Evolutionary conservation across 192 early-diverging fungal genomes (phyloP).

Genomic region (Coemansia erecta): DNA sequence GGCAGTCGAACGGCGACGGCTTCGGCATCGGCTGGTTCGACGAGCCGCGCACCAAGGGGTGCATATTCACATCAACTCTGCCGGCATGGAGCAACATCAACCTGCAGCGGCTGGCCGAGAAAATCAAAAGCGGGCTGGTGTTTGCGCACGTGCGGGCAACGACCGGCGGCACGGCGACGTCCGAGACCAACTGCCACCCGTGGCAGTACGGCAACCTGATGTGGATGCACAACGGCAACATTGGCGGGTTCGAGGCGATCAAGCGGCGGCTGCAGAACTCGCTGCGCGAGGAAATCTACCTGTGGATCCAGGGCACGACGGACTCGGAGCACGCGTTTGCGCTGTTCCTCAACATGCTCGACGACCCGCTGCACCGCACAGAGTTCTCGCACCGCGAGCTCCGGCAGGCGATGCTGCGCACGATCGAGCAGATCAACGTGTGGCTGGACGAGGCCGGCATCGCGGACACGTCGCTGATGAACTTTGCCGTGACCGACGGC

Average conservation of each 20-base stretch:
- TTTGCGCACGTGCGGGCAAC: slow-evolving; percentile 81
- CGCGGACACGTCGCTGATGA: slow-evolving; percentile 67
- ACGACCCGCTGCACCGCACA: slow-evolving; percentile 30
- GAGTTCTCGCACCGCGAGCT: slow-evolving; percentile 62
- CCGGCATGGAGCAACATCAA: slow-evolving; percentile 83
- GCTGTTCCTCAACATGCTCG: slow-evolving; percentile 69
- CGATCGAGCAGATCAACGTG: slow-evolving; percentile 68
- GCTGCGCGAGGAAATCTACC: slow-evolving; percentile 65
- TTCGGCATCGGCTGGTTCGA: slow-evolving; percentile 77
- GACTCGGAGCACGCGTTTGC: slow-evolving; percentile 83
- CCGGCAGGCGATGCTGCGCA: slow-evolving; percentile 70
- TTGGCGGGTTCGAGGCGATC: slow-evolving; percentile 66
- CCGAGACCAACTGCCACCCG: slow-evolving; percentile 72
- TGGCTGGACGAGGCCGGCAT: slow-evolving; percentile 68
- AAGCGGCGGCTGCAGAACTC: slow-evolving; percentile 65
- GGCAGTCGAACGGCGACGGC: slow-evolving; percentile 74
- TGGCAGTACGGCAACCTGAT: slow-evolving; percentile 69
- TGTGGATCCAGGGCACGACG: slow-evolving; percentile 72
- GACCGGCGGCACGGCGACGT: slow-evolving; percentile 65
- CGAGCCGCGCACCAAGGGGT: slow-evolving; percentile 60
- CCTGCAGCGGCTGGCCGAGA: slow-evolving; percentile 70
- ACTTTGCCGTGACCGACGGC: slow-evolving; percentile 83
- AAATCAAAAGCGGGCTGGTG: slow-evolving; percentile 69
- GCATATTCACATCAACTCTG: slow-evolving; percentile 78
- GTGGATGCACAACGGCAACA: slow-evolving; percentile 82